These are phyloP conservation scores for Cynara cardunculus DNA, from an alignment of 129 eudicot species.

Conservation along the genomic window DNA sequence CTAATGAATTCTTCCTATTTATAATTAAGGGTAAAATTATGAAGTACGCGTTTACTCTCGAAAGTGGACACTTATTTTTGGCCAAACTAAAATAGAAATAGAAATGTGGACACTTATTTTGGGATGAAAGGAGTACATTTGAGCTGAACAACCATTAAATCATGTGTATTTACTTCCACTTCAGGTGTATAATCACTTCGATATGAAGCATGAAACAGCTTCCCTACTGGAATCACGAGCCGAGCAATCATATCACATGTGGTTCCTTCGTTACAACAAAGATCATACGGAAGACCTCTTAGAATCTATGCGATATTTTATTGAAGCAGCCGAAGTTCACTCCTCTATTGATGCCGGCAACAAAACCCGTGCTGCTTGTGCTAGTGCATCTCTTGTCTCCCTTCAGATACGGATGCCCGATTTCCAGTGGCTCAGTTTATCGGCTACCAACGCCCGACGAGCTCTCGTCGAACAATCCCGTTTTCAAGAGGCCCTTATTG, in stretches of 20 bases:
- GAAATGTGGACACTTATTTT: not conserved
- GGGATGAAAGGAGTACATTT: not conserved
- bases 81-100: not conserved
- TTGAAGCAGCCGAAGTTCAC: constrained; percentile 97
- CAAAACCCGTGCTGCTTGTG: constrained; percentile 80
- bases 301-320: constrained; percentile 82
- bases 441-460: constrained; percentile 87
- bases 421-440: constrained; percentile 66
- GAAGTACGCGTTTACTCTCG: no score
- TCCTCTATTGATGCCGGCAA: constrained; percentile 97
- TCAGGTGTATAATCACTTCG: constrained; percentile 95
- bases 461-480: constrained; percentile 85
- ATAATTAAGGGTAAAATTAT: no score
- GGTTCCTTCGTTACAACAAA: constrained; percentile 81
- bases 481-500: constrained; percentile 91
- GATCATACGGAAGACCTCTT: constrained; percentile 93
- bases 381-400: constrained; percentile 90
- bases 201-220: constrained; percentile 95
- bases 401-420: constrained; percentile 98
- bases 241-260: constrained; percentile 62
- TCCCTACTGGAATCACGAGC: constrained; percentile 88
- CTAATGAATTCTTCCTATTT: not conserved
- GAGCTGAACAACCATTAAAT: not conserved
- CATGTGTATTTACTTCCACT: not conserved
- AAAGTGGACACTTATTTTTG: not conserved